Base-by-base conservation (phyloP, 208 protist genomes). In the Giardia duodenalis region DNA sequence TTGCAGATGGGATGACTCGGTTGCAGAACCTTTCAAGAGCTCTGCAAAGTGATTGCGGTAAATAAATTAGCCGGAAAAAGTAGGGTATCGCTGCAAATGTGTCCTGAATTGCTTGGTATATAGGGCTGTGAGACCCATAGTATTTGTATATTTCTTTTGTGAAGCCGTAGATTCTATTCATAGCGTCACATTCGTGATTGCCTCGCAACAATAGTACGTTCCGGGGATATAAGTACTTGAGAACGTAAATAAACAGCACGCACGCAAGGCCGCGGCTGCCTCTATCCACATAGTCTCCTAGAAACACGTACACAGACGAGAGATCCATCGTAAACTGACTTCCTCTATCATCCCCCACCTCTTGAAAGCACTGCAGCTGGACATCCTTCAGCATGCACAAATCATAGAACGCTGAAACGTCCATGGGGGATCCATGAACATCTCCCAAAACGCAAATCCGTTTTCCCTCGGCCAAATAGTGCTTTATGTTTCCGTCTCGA, bases 271-370 rank as follows among this genome's bases (percentile, higher is more conserved):
- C 4, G 4, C 93, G 44, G 4, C 4, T 3, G 30, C 92, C 92
- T 4, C 92, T 4, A 89, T 93, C 92, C 3, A 93, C 92, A 89
- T 93, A 93, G 93, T 93, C 92, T 92, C 93, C 93, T 45, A 93
- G 86, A 93, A 93, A 93, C 4, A 93, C 47, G n/a, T 93, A 93
- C n/a, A 93, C 93, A n/a, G 91, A 1, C n/a, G n/a, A n/a, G n/a
- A n/a, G n/a, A 46, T 67, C 93, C 10, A 92, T 91, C 42, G 93
- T 90, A n/a, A 93, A 93, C 39, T 92, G 92, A 47, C 86, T 45
- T 76, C 19, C 57, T 39, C 30, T 10, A 10, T 10, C 57, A 30
- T 76, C 57, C 57, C 19, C 10, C 30, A 76, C 57, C 57, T 76
- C 19, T n/a, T n/a, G n/a, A n/a, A n/a, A n/a, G 57, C 57, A 76